phyloP scores from a whole-genome alignment of 2,329 filamentous ascomycete species.

The Fusarium burgessii region DNA sequence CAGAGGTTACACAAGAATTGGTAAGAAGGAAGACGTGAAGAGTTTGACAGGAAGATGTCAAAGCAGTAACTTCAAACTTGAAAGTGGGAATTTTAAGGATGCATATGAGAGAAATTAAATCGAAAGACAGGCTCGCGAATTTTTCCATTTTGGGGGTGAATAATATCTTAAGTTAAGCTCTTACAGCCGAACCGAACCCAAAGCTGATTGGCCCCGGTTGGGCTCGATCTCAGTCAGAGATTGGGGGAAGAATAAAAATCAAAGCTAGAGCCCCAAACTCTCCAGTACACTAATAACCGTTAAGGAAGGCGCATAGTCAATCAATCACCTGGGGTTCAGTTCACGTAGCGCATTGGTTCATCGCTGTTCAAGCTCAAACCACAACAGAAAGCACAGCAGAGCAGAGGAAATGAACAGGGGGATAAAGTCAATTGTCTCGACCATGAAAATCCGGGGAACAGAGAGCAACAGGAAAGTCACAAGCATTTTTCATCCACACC shows the following conservation, averaged over 20 bases:
- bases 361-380: constrained; percentile 16
- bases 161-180: constrained; percentile 1
- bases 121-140: not conserved
- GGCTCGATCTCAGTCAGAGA: constrained; percentile 21
- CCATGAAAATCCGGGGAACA: constrained; percentile 40
- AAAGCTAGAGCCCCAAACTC: constrained; percentile 8
- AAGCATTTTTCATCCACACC: constrained; percentile 21
- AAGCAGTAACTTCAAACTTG: not conserved
- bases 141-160: not conserved
- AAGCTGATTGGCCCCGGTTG: constrained; percentile 2
- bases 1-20: constrained; percentile 30
- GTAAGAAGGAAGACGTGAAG: not conserved
- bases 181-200: not conserved
- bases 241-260: constrained; percentile 24
- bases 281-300: constrained; percentile 14
- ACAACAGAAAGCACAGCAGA: not conserved
- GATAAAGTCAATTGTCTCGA: constrained; percentile 27
- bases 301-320: constrained; percentile 34
- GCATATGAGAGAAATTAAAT: not conserved
- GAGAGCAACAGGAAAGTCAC: constrained; percentile 30
- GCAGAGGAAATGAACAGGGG: not conserved
- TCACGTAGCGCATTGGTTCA: constrained; percentile 3
- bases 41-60: not conserved
- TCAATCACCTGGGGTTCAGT: constrained; percentile 30
- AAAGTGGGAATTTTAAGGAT: not conserved